Conservation (phyloP, 805 yeast species). For the Saturnispora sekii region DNA sequence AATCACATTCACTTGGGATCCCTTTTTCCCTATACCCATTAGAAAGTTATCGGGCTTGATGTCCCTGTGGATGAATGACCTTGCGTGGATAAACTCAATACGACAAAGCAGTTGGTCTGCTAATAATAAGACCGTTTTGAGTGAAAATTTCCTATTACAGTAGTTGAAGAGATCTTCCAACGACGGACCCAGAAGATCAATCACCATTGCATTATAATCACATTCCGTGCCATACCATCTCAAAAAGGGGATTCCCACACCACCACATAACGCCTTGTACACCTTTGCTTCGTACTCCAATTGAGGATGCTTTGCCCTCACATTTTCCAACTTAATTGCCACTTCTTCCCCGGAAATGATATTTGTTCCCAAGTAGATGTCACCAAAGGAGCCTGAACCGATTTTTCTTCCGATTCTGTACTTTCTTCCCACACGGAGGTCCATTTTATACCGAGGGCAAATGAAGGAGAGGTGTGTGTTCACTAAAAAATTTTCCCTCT, state of each 20-base stretch:
- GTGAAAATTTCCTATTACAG: constrained; percentile 87
- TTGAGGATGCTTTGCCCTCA: constrained; percentile 91
- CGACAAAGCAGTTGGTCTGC: constrained; percentile 95
- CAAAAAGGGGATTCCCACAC: constrained; percentile 94
- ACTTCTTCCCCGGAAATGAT: constrained; percentile 95
- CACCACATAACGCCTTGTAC: constrained; percentile 88
- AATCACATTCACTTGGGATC: constrained; percentile 89
- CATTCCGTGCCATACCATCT: constrained; percentile 97
- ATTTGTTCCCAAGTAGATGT: constrained; percentile 87
- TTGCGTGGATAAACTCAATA: constrained; percentile 89
- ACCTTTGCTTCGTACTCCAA: constrained; percentile 95
- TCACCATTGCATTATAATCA: constrained; percentile 94
- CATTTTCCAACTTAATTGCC: constrained; percentile 88
- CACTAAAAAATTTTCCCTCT: not conserved
- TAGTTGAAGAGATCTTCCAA: constrained; percentile 93
- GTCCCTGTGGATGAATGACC: constrained; percentile 81
- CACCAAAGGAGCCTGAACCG: constrained; percentile 97
- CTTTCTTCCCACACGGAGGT: constrained; percentile 86
- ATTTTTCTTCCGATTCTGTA: constrained; percentile 90
- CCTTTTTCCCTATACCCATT: constrained; percentile 87
- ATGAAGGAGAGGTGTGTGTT: not conserved
- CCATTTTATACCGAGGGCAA: constrained; percentile 28
- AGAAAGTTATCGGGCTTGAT: constrained; percentile 77
- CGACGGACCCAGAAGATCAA: constrained; percentile 90
- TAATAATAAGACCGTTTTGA: constrained; percentile 82